Base-by-base conservation (phyloP, 73 alveolate species). In the Tetrahymena malaccensis region DNA sequence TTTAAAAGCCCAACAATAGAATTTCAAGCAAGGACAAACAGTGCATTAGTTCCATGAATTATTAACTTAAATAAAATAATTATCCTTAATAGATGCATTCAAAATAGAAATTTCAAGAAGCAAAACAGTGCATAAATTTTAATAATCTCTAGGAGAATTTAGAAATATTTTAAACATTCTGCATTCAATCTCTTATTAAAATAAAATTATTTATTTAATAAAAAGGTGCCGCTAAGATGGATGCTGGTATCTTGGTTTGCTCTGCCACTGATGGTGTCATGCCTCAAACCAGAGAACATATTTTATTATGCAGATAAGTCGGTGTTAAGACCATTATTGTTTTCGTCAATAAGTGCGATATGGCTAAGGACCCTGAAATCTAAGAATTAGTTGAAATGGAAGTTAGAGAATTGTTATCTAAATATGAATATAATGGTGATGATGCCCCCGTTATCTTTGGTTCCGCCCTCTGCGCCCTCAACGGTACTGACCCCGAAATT, bases 211-310 rank as follows among this genome's bases (percentile, higher is more conserved):
- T 50, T 50, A 40, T 50, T 21, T 1, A 50, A 50, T 22, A 34
- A 96, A 93, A 96, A 44, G 97, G 99, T 44, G 99, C 99, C 35
- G 98, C 99, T 93, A 96, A 98, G 94, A 98, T 98, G 99, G 99
- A 98, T 95, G 99, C 99, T 93, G 99, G 99, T 40, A 98, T 98
- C 55, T 95, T 98, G 85, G 99, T 98, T 85, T 98, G 98, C 85
- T 96, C 99, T 27, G 99, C 99, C 25, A 97, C 99, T 40, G 99
- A 98, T 95, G 99, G 99, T 25, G 98, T 98, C 84, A 98, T 98
- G 99, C 99, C 99, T 27, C 98, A 98, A 96, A 98, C 99, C 35
- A 96, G 99, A 94, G 99, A 98, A 94, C 99, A 98, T 96, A 98
- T 98, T 85, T 98, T 98, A 70, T 96, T 98, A 93, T 96, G 98